Conservation (phyloP, 23 red algal species). For the Gracilariopsis chorda region DNA sequence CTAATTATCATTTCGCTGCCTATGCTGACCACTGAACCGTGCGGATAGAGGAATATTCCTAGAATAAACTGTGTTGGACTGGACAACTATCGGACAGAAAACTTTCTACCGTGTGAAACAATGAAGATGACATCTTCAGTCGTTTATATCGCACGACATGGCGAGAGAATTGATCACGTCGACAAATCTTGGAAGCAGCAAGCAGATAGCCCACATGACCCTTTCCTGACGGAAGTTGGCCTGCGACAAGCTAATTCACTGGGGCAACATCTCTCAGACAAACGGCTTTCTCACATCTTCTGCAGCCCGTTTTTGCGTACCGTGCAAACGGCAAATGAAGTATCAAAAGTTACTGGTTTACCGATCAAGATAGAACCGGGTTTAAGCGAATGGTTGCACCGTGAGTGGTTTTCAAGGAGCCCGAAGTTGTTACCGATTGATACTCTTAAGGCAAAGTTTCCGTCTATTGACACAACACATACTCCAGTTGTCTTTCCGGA, state of each 20-base stretch:
- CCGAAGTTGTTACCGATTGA: background rate
- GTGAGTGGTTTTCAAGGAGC: background rate
- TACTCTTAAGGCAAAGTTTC: constrained; percentile 4
- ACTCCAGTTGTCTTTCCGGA: background rate
- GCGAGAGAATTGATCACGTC: constrained; percentile 85
- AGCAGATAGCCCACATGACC: constrained; percentile 62
- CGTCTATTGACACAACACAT: constrained; percentile 3
- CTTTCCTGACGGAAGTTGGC: constrained; percentile 74
- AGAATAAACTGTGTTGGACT: too few relatives aligned
- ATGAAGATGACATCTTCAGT: constrained; percentile 1
- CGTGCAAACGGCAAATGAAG: constrained; percentile 39
- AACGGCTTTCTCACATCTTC: constrained; percentile 27
- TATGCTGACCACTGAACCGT: too few relatives aligned
- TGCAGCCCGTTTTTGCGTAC: constrained; percentile 35
- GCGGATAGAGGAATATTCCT: too few relatives aligned
- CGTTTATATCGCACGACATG: constrained; percentile 78
- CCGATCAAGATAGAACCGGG: constrained; percentile 30
- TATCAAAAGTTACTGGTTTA: constrained; percentile 23
- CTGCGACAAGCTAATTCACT: constrained; percentile 58
- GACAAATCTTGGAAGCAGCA: constrained; percentile 49
- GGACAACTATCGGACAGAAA: too few relatives aligned
- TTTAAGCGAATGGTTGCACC: constrained; percentile 23
- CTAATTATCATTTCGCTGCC: too few relatives aligned
- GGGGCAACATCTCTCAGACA: constrained; percentile 7
- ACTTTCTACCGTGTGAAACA: too few relatives aligned